These are phyloP conservation scores for Stemphylium vesicarium DNA, from an alignment of 2,329 filamentous ascomycete species.

Conservation along the genomic window DNA sequence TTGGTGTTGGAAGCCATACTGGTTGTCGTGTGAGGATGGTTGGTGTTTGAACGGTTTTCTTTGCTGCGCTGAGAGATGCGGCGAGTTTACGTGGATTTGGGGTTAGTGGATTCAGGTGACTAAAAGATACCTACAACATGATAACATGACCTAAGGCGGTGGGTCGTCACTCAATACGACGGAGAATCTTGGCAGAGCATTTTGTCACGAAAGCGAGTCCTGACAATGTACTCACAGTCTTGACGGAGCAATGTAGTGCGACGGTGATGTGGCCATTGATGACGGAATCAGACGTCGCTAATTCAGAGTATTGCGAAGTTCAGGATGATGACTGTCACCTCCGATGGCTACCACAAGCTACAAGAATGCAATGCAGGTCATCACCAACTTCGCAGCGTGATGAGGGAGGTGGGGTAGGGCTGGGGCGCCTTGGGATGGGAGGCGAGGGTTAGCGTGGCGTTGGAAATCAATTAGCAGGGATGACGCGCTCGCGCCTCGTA, in stretches of 20 bases:
- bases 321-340: no score
- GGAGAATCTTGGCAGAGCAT: neutral
- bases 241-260: no score
- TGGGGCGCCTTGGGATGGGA: neutral
- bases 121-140: neutral
- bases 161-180: neutral
- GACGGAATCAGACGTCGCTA: no score
- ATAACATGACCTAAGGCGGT: constrained; percentile 2
- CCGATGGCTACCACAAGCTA: no score
- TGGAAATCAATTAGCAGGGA: constrained; percentile 29
- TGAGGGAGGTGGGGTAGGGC: no score
- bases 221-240: no score
- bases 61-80: neutral
- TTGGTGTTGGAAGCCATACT: constrained; percentile 21
- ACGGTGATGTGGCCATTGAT: no score
- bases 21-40: neutral
- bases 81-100: neutral
- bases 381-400: no score
- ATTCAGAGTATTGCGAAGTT: no score
- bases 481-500: constrained; percentile 40
- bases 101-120: neutral
- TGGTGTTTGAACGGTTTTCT: neutral
- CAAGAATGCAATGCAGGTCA: no score
- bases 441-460: constrained; percentile 17
- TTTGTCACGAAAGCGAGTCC: neutral